These are phyloP conservation scores for Lentinus polychrous DNA, from an alignment of 1,284 basidiomycete genomes.

Conservation along the genomic window DNA sequence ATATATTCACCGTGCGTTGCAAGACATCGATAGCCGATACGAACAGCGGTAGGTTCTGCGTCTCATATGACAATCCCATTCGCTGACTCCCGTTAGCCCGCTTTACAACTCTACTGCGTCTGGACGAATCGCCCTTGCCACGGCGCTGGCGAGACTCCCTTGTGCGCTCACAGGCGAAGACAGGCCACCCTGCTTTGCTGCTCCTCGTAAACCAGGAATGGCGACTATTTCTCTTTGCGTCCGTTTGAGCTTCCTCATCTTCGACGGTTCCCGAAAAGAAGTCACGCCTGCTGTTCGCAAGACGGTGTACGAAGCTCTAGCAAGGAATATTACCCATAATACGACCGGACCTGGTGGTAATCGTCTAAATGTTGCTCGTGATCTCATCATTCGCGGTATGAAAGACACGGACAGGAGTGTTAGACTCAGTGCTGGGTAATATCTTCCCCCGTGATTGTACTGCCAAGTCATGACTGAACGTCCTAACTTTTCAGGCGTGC, in stretches of 20 bases:
- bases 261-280: slow-evolving; percentile 40
- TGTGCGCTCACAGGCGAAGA: slow-evolving; percentile 39
- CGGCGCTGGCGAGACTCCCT: slow-evolving; percentile 30
- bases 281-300: slow-evolving; percentile 40
- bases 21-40: slow-evolving; percentile 27
- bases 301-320: slow-evolving; percentile 36
- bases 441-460: slow-evolving; percentile 5
- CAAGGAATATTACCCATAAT: slow-evolving; percentile 42
- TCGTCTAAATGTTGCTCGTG: slow-evolving; percentile 30
- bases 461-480: background rate
- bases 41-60: slow-evolving; percentile 28
- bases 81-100: slow-evolving; percentile 24
- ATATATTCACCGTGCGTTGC: slow-evolving; percentile 18
- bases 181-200: slow-evolving; percentile 24
- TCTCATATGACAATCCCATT: slow-evolving; percentile 3
- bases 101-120: slow-evolving; percentile 23
- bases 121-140: slow-evolving; percentile 28
- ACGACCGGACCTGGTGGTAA: slow-evolving; percentile 27
- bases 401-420: slow-evolving; percentile 49
- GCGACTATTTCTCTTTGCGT: slow-evolving; percentile 33
- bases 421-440: slow-evolving; percentile 63
- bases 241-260: slow-evolving; percentile 32
- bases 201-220: slow-evolving; percentile 20
- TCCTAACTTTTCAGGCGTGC: slow-evolving; percentile 33
- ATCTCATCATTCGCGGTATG: slow-evolving; percentile 41